These are phyloP conservation scores for Fraxinus americana DNA, from an alignment of 257 asterid genomes.

Conservation along the genomic window DNA sequence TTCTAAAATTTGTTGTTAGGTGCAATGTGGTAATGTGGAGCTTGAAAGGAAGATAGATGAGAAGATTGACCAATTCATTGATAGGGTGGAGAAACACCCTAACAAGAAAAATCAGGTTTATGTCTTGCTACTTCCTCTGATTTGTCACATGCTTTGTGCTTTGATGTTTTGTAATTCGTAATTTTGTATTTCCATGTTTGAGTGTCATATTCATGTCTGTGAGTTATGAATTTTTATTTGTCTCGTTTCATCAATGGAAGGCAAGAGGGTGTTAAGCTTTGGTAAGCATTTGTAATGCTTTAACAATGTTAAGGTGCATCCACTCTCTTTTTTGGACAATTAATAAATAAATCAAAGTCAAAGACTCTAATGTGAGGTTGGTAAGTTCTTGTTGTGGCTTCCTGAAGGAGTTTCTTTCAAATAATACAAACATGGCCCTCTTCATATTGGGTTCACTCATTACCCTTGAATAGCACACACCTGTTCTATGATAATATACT, in stretches of 20 bases:
- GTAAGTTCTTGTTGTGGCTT: not conserved
- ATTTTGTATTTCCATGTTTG: not conserved
- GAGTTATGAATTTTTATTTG: slow-evolving; percentile 8
- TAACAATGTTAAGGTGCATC: not conserved
- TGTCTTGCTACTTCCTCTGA: slow-evolving; percentile 20
- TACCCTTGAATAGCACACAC: not conserved
- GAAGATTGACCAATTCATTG: slow-evolving; percentile 84
- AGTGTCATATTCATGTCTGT: not conserved
- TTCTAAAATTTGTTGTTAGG: slow-evolving; percentile 43
- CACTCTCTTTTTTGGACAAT: not conserved
- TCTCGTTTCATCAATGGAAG: not conserved
- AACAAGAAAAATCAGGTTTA: slow-evolving; percentile 91
- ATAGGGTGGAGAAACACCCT: slow-evolving; percentile 92
- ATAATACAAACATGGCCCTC: not conserved
- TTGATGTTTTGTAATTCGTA: slow-evolving; percentile 2
- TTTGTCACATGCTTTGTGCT: slow-evolving; percentile 10
- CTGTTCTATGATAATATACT: not conserved
- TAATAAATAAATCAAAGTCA: not conserved
- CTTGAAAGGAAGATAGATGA: slow-evolving; percentile 85
- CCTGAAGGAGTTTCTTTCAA: not conserved
- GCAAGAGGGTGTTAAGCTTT: slow-evolving; percentile 15
- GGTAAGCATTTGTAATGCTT: slow-evolving; percentile 6
- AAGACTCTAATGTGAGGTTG: not conserved
- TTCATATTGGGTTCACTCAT: slow-evolving; percentile 2
- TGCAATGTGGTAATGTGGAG: slow-evolving; percentile 85